phyloP scores from a whole-genome alignment of 352 stramenopile genomes.

The Blastocystis sp. region DNA sequence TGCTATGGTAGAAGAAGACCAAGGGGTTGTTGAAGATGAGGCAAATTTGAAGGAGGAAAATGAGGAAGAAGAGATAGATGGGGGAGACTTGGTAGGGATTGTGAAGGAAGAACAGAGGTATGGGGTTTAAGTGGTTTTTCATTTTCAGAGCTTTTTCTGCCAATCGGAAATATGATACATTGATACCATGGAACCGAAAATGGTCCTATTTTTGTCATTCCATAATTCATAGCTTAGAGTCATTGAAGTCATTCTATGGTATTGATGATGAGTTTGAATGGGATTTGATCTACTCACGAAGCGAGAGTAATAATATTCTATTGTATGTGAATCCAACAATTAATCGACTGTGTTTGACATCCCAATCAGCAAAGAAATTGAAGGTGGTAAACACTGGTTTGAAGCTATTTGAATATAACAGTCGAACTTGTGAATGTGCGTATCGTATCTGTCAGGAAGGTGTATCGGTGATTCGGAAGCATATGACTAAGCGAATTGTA shows the following conservation, averaged over 20 bases:
- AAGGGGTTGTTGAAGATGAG: background rate
- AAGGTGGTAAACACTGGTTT: constrained; percentile 81
- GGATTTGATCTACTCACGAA: constrained; percentile 77
- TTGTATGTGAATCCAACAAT: constrained; percentile 65
- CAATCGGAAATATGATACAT: constrained; percentile 23
- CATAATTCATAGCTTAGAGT: background rate
- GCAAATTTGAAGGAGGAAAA: background rate
- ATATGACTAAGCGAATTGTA: constrained; percentile 76
- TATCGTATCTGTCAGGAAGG: constrained; percentile 82
- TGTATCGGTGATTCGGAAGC: constrained; percentile 75
- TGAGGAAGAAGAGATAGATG: constrained; percentile 63
- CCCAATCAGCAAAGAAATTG: constrained; percentile 13
- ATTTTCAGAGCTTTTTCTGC: constrained; percentile 51
- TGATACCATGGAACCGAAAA: constrained; percentile 34
- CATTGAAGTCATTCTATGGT: constrained; percentile 72
- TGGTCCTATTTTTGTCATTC: background rate
- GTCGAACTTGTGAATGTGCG: constrained; percentile 70
- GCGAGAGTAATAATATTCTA: constrained; percentile 76
- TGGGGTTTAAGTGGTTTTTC: constrained; percentile 45
- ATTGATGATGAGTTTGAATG: constrained; percentile 72
- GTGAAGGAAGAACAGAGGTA: constrained; percentile 46
- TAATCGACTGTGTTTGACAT: constrained; percentile 9
- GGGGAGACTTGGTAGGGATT: constrained; percentile 63
- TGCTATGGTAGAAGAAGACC: background rate
- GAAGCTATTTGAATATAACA: constrained; percentile 82